Base-by-base conservation (phyloP, 2,329 filamentous ascomycete species). In the Penicillium expansum region DNA sequence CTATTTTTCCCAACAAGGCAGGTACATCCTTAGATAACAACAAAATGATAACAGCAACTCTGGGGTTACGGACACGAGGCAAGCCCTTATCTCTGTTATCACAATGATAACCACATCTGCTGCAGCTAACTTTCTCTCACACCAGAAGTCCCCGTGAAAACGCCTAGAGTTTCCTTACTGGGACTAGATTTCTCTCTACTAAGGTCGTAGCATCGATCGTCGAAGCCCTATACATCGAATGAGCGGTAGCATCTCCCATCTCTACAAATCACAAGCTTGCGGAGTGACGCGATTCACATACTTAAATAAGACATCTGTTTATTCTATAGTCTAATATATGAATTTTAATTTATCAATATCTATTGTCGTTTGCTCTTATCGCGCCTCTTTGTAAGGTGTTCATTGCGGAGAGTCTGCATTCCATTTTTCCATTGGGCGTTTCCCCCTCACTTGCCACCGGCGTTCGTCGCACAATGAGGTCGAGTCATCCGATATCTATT, bases 121-220 rank as follows among this genome's bases (percentile, higher is more conserved):
- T 37, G 24, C 22, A 48, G 18, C 44, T 55, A 49, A 29, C 11
- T 14, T 32, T 20, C 35, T 18, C 44, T 43, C 20, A 16, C 24
- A 24, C 7, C 45, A 20, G 27, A 32, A 35, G 11, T 32, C 39
- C 39, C 41, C 56, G 42, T 55, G 49, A n/a, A n/a, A 44, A 64
- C 69, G 69, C 64, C 53, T 70, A 38, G 29, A 70, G 57, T 50
- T 71, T 58, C 68, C 68, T 42, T 64, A 37, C 51, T 66, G 55
- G 62, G 67, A 58, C 61, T 67, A 61, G 48, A 39, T 52, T 7
- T 22, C 20, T 45, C 47, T 35, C 35, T 51, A 59, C 61, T 61
- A 67, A 63, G 62, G 49, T 64, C 43, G 43, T 43, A 53, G 53
- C 50, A 61, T 54, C 48, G 55, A 56, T 59, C 53, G 35, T 47